Evolutionary conservation across 2,329 filamentous ascomycete species (phyloP).

Genomic region (Colletotrichum orchidophilum): DNA sequence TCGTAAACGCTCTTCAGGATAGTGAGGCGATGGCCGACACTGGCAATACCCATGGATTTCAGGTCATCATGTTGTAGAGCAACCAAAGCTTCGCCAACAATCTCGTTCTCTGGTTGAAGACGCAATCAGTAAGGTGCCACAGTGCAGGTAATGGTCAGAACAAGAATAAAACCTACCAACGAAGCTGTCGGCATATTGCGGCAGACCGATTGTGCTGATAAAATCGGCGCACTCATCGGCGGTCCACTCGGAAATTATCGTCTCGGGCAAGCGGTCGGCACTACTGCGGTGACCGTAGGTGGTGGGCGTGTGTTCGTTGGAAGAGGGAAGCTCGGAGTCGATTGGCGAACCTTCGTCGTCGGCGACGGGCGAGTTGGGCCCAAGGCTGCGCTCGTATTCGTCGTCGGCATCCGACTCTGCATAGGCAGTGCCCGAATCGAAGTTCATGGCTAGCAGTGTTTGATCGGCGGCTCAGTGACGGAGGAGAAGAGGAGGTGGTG

Average conservation of each 20-base stretch:
- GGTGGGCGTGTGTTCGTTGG: constrained; percentile 80
- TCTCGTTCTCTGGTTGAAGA: constrained; percentile 79
- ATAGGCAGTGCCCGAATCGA: constrained; percentile 74
- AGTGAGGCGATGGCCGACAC: constrained; percentile 92
- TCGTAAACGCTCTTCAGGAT: constrained; percentile 97
- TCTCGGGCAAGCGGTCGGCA: constrained; percentile 75
- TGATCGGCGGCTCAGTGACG: constrained; percentile 1
- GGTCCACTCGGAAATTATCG: constrained; percentile 82
- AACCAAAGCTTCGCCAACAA: constrained; percentile 90
- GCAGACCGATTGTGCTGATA: constrained; percentile 79
- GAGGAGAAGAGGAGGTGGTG: background rate
- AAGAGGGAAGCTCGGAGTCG: constrained; percentile 76
- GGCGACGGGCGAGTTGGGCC: constrained; percentile 73
- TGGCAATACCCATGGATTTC: constrained; percentile 92
- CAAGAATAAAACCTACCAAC: constrained; percentile 69
- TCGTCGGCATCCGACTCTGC: constrained; percentile 85
- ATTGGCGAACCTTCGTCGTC: constrained; percentile 77
- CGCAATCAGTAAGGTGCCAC: background rate
- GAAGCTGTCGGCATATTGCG: constrained; percentile 85
- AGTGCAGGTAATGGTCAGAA: background rate
- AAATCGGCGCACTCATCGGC: constrained; percentile 92
- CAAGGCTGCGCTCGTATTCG: constrained; percentile 80
- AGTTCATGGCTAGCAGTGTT: constrained; percentile 57
- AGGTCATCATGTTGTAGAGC: constrained; percentile 91
- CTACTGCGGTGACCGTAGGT: constrained; percentile 75